Conservation (phyloP, 1,284 basidiomycete genomes). For the Peniophora sp. region DNA sequence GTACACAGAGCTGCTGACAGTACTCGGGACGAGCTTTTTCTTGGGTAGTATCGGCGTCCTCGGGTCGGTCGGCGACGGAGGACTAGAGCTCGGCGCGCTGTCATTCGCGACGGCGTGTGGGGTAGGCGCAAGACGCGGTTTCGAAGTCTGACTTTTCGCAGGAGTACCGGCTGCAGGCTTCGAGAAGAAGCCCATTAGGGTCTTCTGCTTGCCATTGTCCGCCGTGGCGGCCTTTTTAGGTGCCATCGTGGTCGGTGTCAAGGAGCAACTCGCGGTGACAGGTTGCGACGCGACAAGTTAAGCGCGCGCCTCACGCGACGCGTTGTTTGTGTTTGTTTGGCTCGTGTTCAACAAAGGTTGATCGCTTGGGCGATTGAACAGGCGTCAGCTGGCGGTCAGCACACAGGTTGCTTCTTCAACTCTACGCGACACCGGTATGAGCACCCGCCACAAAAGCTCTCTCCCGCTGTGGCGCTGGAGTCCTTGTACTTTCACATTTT, state of each 20-base stretch:
- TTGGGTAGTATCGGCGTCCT: conserved; percentile 13
- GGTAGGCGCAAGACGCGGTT: conserved; percentile 2
- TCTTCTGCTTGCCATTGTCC: conserved; percentile 62
- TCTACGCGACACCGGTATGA: too few species aligned
- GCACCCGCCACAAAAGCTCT: too few species aligned
- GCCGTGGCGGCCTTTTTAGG: conserved; percentile 8
- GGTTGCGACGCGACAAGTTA: not conserved
- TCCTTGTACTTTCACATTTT: too few species aligned
- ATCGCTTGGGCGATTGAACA: too few species aligned
- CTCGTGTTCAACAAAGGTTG: too few species aligned
- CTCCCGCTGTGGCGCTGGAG: too few species aligned
- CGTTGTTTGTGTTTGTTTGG: conserved; percentile 7
- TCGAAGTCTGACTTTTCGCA: conserved; percentile 17
- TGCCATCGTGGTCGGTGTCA: conserved; percentile 4
- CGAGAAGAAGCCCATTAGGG: conserved; percentile 60
- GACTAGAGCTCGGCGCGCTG: conserved; percentile 15
- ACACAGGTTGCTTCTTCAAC: too few species aligned
- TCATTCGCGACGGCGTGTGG: conserved; percentile 9
- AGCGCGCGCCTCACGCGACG: conserved; percentile 7
- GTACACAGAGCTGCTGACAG: conserved; percentile 28
- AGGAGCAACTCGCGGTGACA: not conserved
- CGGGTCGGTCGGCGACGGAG: conserved; percentile 17
- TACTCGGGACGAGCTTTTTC: conserved; percentile 34
- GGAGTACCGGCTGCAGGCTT: conserved; percentile 28
- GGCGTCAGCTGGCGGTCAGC: too few species aligned